These are phyloP conservation scores for Cryptococcus depauperatus DNA, from an alignment of 1,284 basidiomycete species.

Conservation along the genomic window DNA sequence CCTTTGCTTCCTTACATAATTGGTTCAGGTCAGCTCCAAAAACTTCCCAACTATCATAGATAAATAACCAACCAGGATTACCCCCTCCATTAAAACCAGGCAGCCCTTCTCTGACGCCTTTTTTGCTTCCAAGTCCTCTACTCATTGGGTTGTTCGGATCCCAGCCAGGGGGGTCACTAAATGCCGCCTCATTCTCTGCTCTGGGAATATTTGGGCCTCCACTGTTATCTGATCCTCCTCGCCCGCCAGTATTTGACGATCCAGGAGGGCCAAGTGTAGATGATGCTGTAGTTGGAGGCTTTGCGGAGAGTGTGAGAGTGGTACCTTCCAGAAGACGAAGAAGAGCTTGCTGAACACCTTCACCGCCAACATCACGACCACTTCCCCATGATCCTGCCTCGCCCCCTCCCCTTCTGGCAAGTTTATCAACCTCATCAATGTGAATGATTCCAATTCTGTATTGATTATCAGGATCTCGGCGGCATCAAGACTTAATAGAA, in stretches of 20 bases:
- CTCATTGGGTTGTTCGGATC: slow-evolving; percentile 39
- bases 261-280: slow-evolving; percentile 6
- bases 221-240: background rate
- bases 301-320: slow-evolving; percentile 62
- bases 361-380: slow-evolving; percentile 85
- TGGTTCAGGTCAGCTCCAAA: background rate
- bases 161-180: slow-evolving; percentile 29
- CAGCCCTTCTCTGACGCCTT: slow-evolving; percentile 39
- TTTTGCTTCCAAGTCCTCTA: slow-evolving; percentile 32
- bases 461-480: slow-evolving; percentile 6
- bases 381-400: slow-evolving; percentile 49
- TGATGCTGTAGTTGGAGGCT: slow-evolving; percentile 44
- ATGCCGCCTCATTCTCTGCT: slow-evolving; percentile 16
- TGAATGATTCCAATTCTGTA: slow-evolving; percentile 80
- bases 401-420: slow-evolving; percentile 59
- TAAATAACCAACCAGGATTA: slow-evolving; percentile 11
- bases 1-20: slow-evolving; percentile 31
- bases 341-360: slow-evolving; percentile 89
- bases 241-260: background rate
- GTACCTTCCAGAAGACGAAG: slow-evolving; percentile 90
- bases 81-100: slow-evolving; percentile 37
- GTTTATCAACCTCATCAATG: slow-evolving; percentile 94
- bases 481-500: slow-evolving; percentile 47
- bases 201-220: slow-evolving; percentile 8
- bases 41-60: background rate